Conservation (phyloP, 2,329 filamentous ascomycete genomes). For the Orbilia quercus region DNA sequence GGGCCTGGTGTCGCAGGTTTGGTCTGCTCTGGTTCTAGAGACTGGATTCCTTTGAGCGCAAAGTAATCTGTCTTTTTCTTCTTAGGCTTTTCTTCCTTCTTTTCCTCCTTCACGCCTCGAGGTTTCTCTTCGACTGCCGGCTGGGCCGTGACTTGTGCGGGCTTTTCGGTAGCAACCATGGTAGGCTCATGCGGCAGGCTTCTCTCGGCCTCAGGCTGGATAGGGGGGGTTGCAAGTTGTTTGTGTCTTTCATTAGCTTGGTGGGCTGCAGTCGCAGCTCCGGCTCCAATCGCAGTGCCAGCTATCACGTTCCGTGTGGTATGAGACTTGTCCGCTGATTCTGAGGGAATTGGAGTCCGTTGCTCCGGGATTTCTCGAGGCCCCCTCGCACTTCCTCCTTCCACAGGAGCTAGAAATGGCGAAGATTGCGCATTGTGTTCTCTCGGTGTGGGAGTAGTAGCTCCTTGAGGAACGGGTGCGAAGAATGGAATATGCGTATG, state of each 20-base stretch:
- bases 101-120: constrained; percentile 6
- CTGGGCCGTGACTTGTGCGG: background rate
- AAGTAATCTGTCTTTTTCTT: constrained; percentile 17
- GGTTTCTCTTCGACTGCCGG: background rate
- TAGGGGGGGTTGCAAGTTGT: background rate
- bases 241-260: constrained; percentile 14
- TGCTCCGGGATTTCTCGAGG: background rate
- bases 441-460: background rate
- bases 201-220: constrained; percentile 6
- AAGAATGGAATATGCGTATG: constrained; percentile 24
- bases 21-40: background rate
- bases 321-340: constrained; percentile 8
- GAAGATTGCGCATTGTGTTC: background rate
- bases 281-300: constrained; percentile 7
- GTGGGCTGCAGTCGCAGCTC: background rate
- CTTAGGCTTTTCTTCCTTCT: constrained; percentile 20
- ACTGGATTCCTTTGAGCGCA: constrained; percentile 1
- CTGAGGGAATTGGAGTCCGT: background rate
- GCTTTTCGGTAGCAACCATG: background rate
- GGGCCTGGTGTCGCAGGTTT: background rate
- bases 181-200: background rate
- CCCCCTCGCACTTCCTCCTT: background rate
- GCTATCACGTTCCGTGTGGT: background rate
- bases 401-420: background rate
- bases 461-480: background rate